phyloP scores from a whole-genome alignment of 495 filamentous ascomycete genomes.

The Aspergillus panamensis region DNA sequence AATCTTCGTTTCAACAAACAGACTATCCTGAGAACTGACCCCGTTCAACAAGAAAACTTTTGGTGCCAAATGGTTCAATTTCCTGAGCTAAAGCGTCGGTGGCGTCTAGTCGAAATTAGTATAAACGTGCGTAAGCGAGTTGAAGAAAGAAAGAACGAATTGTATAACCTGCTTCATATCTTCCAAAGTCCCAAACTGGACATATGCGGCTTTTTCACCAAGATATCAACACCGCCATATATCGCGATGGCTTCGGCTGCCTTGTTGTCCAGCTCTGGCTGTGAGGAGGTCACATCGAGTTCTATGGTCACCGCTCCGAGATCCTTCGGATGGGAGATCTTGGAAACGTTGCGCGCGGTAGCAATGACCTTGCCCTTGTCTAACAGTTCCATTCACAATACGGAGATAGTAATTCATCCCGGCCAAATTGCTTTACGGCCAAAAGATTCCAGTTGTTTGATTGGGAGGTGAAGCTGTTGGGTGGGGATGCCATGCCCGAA shows the following conservation, averaged over 20 bases:
- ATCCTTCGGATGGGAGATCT: constrained; percentile 39
- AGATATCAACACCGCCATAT: constrained; percentile 44
- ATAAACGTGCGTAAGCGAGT: not conserved
- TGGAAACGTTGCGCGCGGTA: constrained; percentile 44
- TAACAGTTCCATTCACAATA: too few relatives aligned
- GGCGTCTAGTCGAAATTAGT: not conserved
- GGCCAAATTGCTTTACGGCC: too few relatives aligned
- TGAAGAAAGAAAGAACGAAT: not conserved
- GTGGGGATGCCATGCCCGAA: too few relatives aligned
- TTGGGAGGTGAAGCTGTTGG: too few relatives aligned
- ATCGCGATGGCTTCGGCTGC: constrained; percentile 37
- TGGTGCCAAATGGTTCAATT: not conserved
- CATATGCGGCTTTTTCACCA: constrained; percentile 54
- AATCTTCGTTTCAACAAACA: not conserved
- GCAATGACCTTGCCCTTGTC: constrained; percentile 45
- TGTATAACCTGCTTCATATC: constrained; percentile 16
- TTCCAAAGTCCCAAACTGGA: constrained; percentile 26
- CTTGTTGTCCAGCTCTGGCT: constrained; percentile 30
- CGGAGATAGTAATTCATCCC: too few relatives aligned
- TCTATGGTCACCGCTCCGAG: constrained; percentile 40
- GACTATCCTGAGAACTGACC: constrained; percentile 2
- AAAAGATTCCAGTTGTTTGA: too few relatives aligned
- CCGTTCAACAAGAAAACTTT: constrained; percentile 8
- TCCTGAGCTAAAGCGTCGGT: constrained; percentile 8
- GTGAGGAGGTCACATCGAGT: constrained; percentile 43